A percentile compares a stretch with the other conserved stretches of the same genome.
Conservation (phyloP, 225 moss, liverwort and hornwort genomes). For the Pseudoscleropodium purum region DNA sequence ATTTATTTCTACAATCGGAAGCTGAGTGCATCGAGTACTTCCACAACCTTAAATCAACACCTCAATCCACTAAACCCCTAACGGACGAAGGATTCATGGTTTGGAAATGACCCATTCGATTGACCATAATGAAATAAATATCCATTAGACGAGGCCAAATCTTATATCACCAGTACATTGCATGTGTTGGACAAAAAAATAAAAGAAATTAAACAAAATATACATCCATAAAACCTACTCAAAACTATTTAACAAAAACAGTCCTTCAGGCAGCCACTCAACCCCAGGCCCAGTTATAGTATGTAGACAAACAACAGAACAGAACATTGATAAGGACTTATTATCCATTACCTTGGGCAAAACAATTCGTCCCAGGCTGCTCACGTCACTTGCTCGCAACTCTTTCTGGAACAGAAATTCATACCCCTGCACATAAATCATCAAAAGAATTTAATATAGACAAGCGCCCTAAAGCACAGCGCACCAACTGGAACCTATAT, state of each 20-base stretch:
- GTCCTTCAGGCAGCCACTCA: neutral
- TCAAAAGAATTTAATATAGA: neutral
- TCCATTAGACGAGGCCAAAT: neutral
- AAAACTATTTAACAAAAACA: neutral
- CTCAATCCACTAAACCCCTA: neutral
- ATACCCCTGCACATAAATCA: conserved; percentile 11
- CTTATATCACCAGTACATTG: neutral
- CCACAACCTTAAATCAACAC: neutral
- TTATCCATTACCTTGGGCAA: conserved; percentile 17
- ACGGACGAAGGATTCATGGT: neutral
- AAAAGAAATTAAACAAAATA: neutral
- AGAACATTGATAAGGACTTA: neutral
- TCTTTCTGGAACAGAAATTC: conserved; percentile 32
- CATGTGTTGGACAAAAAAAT: neutral
- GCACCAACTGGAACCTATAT: neutral
- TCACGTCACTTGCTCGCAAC: conserved; percentile 42
- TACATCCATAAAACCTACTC: neutral
- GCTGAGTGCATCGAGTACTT: neutral
- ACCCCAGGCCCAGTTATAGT: neutral
- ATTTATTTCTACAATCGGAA: neutral
- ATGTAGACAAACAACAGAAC: neutral
- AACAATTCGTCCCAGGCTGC: conserved; percentile 36
- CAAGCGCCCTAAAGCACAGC: neutral
- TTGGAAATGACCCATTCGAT: neutral
- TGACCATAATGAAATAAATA: neutral